phyloP scores from a whole-genome alignment of 176 grass and related monocot genomes.

The Cenchrus fungigraminus region DNA sequence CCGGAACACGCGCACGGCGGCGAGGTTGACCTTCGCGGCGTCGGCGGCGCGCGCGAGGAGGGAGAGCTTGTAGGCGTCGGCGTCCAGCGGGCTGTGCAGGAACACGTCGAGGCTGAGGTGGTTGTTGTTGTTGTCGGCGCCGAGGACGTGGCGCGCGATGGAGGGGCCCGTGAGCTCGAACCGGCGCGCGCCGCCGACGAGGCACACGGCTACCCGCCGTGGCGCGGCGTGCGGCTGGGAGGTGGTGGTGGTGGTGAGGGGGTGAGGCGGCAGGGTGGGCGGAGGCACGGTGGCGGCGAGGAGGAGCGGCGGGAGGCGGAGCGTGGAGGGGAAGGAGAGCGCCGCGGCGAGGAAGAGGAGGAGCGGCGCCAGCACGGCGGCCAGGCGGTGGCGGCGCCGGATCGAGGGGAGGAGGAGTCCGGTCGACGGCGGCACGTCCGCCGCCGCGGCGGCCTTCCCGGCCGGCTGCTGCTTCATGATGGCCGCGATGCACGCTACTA shows the following conservation, averaged over 20 bases:
- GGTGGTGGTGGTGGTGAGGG: neutral
- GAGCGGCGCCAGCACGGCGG: slow-evolving; percentile 42
- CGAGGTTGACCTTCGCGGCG: slow-evolving; percentile 12
- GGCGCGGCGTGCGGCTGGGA: neutral
- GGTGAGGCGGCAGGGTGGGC: too few relatives aligned
- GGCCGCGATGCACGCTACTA: too few relatives aligned
- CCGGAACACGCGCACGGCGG: slow-evolving; percentile 60
- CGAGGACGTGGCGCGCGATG: slow-evolving; percentile 67
- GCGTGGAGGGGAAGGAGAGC: slow-evolving; percentile 48
- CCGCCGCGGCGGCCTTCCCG: too few relatives aligned
- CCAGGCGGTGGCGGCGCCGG: neutral
- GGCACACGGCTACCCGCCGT: slow-evolving; percentile 61
- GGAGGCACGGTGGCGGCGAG: neutral
- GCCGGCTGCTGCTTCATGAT: too few relatives aligned
- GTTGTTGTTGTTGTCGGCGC: neutral
- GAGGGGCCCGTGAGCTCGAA: slow-evolving; percentile 93
- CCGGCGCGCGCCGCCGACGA: slow-evolving; percentile 80
- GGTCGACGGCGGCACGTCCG: too few relatives aligned
- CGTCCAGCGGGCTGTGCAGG: slow-evolving; percentile 80
- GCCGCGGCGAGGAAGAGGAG: slow-evolving; percentile 53
- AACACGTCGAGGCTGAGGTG: slow-evolving; percentile 57
- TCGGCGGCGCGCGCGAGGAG: slow-evolving; percentile 43
- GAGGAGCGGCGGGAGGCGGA: neutral
- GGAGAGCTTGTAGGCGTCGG: slow-evolving; percentile 74
- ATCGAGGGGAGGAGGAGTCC: too few relatives aligned